These are phyloP conservation scores for Dictyophora rubrovolvata DNA, from an alignment of 768 basidiomycete genomes.

Conservation along the genomic window DNA sequence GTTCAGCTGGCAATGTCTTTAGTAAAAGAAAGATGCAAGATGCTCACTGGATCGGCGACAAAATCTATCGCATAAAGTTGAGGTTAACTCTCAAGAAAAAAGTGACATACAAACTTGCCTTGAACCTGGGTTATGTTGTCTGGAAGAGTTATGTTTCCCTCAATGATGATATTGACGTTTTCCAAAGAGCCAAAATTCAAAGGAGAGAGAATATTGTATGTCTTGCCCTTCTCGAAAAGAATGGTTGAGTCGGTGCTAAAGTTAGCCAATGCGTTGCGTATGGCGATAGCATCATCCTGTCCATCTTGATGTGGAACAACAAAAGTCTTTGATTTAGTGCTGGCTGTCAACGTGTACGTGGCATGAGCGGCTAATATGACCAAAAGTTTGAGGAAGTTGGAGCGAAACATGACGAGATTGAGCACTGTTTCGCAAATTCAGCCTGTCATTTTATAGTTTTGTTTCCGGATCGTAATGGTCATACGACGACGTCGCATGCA, in stretches of 20 bases:
- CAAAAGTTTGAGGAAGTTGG: constrained; percentile 13
- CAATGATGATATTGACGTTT: constrained; percentile 47
- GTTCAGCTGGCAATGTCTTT: constrained; percentile 1
- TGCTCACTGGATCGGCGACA: constrained; percentile 9
- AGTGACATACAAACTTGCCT: constrained; percentile 19
- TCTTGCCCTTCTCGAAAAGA: constrained; percentile 43
- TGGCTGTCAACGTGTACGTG: constrained; percentile 27
- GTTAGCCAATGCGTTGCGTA: constrained; percentile 26
- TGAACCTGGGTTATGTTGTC: constrained; percentile 41
- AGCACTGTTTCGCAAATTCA: neutral
- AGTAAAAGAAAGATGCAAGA: neutral
- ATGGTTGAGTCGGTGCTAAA: constrained; percentile 30
- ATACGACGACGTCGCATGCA: neutral
- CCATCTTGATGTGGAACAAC: constrained; percentile 38
- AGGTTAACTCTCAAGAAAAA: neutral
- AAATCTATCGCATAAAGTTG: neutral
- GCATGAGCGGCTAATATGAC: constrained; percentile 28
- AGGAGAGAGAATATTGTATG: constrained; percentile 54
- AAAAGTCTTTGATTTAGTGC: constrained; percentile 24
- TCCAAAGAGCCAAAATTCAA: constrained; percentile 43
- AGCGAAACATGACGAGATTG: neutral
- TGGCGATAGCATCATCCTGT: constrained; percentile 41
- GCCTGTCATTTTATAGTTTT: neutral
- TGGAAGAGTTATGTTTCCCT: constrained; percentile 51
- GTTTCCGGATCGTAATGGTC: neutral